These are phyloP conservation scores for Xerocomellus chrysenteron DNA, from an alignment of 768 basidiomycete genomes.

Conservation along the genomic window DNA sequence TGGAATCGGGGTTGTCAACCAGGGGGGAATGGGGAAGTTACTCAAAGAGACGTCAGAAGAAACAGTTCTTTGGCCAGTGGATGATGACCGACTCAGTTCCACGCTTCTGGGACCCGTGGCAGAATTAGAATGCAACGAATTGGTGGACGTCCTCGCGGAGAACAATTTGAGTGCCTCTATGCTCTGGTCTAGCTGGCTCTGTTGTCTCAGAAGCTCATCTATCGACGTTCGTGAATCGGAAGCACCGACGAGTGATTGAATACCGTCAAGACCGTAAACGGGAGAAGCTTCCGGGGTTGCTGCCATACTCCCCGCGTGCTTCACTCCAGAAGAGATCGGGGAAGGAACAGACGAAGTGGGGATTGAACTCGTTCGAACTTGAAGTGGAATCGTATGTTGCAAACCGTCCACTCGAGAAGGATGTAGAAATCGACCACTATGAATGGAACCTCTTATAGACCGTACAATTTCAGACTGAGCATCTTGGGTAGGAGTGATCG, in stretches of 20 bases:
- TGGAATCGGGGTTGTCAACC: constrained; percentile 19
- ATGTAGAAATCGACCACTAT: constrained; percentile 1
- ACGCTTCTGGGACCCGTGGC: constrained; percentile 20
- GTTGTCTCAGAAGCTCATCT: constrained; percentile 56
- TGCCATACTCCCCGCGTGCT: not conserved
- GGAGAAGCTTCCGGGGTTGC: constrained; percentile 35
- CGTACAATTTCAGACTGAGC: constrained; percentile 2
- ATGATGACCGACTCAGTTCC: constrained; percentile 23
- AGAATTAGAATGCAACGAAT: constrained; percentile 35
- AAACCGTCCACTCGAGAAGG: not conserved
- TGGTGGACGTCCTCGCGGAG: constrained; percentile 27
- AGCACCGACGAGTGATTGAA: constrained; percentile 11
- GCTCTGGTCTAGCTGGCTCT: constrained; percentile 61
- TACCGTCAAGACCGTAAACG: constrained; percentile 45
- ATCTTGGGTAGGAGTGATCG: constrained; percentile 7
- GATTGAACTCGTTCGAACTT: not conserved
- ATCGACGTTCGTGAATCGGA: constrained; percentile 38
- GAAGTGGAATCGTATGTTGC: not conserved
- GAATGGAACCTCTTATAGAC: constrained; percentile 8
- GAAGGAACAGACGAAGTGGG: not conserved
- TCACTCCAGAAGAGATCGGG: not conserved
- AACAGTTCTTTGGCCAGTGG: constrained; percentile 26
- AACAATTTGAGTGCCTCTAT: constrained; percentile 58
- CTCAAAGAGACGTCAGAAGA: constrained; percentile 65
- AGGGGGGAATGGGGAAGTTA: constrained; percentile 65